Evolutionary conservation across 116 monocot genomes (phyloP), one percentile per base, ranked within the genome.

Genomic region (Cymodocea nodosa): DNA sequence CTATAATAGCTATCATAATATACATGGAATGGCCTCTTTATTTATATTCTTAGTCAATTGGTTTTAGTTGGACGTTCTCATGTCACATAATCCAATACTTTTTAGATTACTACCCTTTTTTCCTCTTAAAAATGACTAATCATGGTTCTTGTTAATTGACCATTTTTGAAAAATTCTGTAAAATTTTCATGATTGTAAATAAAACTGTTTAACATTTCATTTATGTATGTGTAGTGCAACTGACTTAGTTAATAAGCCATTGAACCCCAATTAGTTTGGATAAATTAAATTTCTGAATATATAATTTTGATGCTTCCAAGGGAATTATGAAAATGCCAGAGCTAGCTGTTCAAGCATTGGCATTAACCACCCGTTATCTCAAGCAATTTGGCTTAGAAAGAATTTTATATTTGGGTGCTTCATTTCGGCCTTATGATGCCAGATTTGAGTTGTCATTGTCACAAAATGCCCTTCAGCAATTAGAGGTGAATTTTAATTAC

Each of bases 371-470:
- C 16, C 77, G 81, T 65, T 82, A 89, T 67, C 89, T 99, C 18
- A 89, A 89, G 67, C 75, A 76, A 53, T 99, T 99, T 76, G 99
- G 92, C 40, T 77, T 99, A 70, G 92, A 99, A 75, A 82, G 87
- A 60, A 81, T 92, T 59, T 49, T 99, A 65, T 77, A 65, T 60
- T 68, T 78, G 50, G 80, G 86, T 75, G 80, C 92, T 81, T 89
- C 92, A 15, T 99, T 99, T 70, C 85, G 79, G 35, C 92, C 99
- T 52, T 65, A 84, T 36, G 77, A 73, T 59, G 81, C 71, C 75
- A 84, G 73, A 34, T 62, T 65, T 66, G 99, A 92, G 68, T 79
- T 99, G 81, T 79, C 62, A 36, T 69, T 92, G 51, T 86, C 92
- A 62, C 89, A 86, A 68, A 92, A 99, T 70, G 73, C 99, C 52